These are phyloP conservation scores for Sarcocystis neurona DNA, from an alignment of 169 alveolate genomes.

Conservation along the genomic window DNA sequence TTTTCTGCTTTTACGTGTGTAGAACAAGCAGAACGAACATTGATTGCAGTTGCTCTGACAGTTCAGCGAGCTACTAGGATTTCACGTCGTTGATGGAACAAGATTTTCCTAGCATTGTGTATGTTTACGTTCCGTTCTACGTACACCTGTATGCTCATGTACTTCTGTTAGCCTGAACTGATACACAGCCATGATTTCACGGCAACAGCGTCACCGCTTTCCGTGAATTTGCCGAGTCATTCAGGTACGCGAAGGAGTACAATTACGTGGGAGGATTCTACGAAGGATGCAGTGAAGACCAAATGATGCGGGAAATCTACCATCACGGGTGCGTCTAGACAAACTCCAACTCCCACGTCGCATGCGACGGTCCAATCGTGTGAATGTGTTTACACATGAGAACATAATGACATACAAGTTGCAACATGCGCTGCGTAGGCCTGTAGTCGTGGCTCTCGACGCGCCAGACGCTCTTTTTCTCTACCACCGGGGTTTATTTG, in stretches of 20 bases:
- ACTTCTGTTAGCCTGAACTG: no score
- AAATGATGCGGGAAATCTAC: constrained; percentile 70
- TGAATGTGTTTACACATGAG: neutral
- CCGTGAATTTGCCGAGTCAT: neutral
- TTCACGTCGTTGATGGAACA: no score
- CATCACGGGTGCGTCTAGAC: constrained; percentile 45
- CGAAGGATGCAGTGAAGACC: constrained; percentile 72
- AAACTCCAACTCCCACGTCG: neutral
- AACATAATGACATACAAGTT: neutral
- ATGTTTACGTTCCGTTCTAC: no score
- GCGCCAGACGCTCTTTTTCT: constrained; percentile 77
- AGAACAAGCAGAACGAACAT: no score
- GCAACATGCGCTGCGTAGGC: constrained; percentile 51
- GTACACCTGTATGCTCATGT: no score
- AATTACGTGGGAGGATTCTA: constrained; percentile 76
- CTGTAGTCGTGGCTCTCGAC: constrained; percentile 82
- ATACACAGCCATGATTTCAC: no score
- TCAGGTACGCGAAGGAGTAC: constrained; percentile 72
- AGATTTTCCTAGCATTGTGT: no score
- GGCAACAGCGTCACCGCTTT: no score
- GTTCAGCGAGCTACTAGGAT: neutral
- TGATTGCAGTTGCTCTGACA: no score
- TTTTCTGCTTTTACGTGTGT: no score
- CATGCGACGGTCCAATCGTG: neutral
- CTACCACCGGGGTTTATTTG: constrained; percentile 70